Conservation (phyloP, 2,329 filamentous ascomycete genomes). For the Aspergillus sp. region DNA sequence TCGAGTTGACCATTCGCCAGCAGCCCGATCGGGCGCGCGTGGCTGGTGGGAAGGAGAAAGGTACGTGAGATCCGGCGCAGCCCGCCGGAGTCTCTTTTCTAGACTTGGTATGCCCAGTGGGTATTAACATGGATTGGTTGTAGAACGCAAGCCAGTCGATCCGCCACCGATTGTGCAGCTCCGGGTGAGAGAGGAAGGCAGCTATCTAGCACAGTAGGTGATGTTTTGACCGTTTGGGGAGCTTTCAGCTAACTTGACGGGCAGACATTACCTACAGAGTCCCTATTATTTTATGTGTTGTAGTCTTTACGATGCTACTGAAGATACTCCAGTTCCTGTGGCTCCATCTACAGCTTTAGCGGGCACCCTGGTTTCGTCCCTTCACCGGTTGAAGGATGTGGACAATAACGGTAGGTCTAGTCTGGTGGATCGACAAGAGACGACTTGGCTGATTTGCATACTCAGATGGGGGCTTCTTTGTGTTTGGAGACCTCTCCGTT, state of each 20-base stretch:
- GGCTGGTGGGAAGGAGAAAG: constrained; percentile 70
- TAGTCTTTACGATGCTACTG: constrained; percentile 49
- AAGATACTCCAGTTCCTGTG: constrained; percentile 40
- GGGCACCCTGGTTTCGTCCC: constrained; percentile 72
- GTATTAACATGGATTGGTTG: constrained; percentile 8
- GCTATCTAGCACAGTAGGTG: constrained; percentile 57
- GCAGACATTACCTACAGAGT: constrained; percentile 58
- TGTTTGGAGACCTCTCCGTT: constrained; percentile 84
- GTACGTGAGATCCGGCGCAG: constrained; percentile 35
- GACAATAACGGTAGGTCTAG: constrained; percentile 54
- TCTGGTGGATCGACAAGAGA: neutral
- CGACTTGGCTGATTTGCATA: constrained; percentile 3
- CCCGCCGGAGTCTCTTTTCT: no score
- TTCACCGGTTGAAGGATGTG: constrained; percentile 75
- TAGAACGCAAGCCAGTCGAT: constrained; percentile 81
- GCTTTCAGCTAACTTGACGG: constrained; percentile 10
- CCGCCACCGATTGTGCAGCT: constrained; percentile 78
- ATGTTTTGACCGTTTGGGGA: constrained; percentile 5
- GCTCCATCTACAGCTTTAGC: constrained; percentile 54
- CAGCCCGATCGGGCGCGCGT: constrained; percentile 64
- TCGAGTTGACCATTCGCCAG: constrained; percentile 59
- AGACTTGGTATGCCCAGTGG: neutral
- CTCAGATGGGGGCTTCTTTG: constrained; percentile 76
- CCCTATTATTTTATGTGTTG: constrained; percentile 62
- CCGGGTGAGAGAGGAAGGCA: constrained; percentile 42